Base-by-base conservation (phyloP, 257 asterid genomes). In the Mitragyna speciosa region DNA sequence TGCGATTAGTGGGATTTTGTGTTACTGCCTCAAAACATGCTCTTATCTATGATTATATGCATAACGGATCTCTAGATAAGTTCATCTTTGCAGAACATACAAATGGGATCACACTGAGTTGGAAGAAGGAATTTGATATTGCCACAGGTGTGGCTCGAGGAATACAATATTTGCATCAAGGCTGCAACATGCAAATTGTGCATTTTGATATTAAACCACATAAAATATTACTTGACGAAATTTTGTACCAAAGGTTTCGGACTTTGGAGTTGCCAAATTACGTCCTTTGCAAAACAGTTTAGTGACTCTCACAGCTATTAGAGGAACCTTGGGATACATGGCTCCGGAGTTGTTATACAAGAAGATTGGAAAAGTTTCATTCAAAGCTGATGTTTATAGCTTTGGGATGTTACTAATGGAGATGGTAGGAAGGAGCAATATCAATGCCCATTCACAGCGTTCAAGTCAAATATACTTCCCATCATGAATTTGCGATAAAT, bases 1-100 rank as follows among this genome's bases (percentile, higher is more conserved):
- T 65, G 9, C 70, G 41, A 16, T 65, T 65, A 30, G 70, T 65
- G 9, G 70, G 70, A 65, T 65, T 65, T 65, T 65, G 70, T 65
- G 70, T 65, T 30, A 30, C 70, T 2, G 20, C 22, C 15, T 65
- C 70, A 2, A 65, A 30, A 7, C 70, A 20, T 15, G 41, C 70
- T 12, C 22, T 64, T 0, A 39, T 61, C 31, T 61, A 61, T n/a
- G 67, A 61, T n/a, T n/a, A 22, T 12, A 20, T 58, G 64, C 12
- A 11, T 1, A 58, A 58, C 8, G 64, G 64, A 8, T 58, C 64
- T 1, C 67, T 61, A 8, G 33, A 61, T 8, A 61, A 61, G 26
- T 11, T n/a, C 31, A n/a, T 61, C 26, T 61, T 61, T 6, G 10
- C 67, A 1, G 17, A 61, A 9, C 12, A 15, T 61, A 2, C 31